phyloP scores from a whole-genome alignment of 306 rosid species.

The Castanea sativa region DNA sequence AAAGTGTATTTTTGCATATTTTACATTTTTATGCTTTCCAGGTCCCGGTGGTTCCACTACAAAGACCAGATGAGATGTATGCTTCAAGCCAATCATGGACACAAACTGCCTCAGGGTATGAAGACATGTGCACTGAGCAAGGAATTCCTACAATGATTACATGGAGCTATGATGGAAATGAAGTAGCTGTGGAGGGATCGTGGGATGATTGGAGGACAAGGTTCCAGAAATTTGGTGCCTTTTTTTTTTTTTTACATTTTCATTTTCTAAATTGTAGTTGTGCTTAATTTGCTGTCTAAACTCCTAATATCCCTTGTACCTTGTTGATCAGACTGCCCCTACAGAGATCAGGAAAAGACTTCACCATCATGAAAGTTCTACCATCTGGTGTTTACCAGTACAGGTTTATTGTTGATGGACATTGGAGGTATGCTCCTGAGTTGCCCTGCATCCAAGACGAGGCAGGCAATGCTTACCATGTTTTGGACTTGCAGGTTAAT shows the following conservation, averaged over 20 bases:
- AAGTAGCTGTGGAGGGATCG: slow-evolving; percentile 90
- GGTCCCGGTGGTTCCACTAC: slow-evolving; percentile 83
- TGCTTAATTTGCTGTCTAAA: slow-evolving; percentile 20
- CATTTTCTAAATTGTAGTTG: neutral
- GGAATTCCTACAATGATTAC: slow-evolving; percentile 98
- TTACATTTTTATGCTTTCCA: slow-evolving; percentile 23
- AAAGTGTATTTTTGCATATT: slow-evolving; percentile 12
- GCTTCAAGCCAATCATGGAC: slow-evolving; percentile 68
- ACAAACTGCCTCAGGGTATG: slow-evolving; percentile 58
- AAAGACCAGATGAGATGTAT: slow-evolving; percentile 86
- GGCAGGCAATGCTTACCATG: slow-evolving; percentile 70
- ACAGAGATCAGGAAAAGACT: slow-evolving; percentile 98
- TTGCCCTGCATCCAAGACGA: slow-evolving; percentile 81
- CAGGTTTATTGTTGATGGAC: slow-evolving; percentile 91
- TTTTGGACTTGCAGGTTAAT: slow-evolving; percentile 82
- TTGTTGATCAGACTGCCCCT: slow-evolving; percentile 60
- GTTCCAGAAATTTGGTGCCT: slow-evolving; percentile 33
- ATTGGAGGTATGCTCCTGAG: slow-evolving; percentile 79
- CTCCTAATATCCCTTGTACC: slow-evolving; percentile 20
- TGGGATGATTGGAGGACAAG: slow-evolving; percentile 97
- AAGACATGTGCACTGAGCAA: slow-evolving; percentile 62
- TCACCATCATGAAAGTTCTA: slow-evolving; percentile 84
- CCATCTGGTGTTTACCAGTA: slow-evolving; percentile 99
- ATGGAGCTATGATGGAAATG: slow-evolving; percentile 86
- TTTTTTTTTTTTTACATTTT: neutral